Base-by-base conservation (phyloP, 1,284 basidiomycete species). In the Ceratobasidium sp. region DNA sequence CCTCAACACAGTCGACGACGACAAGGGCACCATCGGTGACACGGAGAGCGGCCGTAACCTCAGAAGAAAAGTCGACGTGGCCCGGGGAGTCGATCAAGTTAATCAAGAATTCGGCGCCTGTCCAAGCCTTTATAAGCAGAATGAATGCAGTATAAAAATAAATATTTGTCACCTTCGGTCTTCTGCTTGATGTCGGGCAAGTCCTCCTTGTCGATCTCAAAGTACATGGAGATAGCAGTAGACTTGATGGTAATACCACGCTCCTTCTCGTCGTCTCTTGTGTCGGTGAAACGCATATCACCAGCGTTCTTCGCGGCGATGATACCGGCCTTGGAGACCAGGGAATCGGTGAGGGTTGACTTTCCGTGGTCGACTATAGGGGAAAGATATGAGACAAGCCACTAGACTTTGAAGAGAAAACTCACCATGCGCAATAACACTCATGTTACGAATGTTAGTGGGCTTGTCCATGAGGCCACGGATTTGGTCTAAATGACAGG, bases 161-260 rank as follows among this genome's bases (percentile, higher is more conserved):
- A 73, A 52, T 49, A 69, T 28, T 23, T 80, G 83, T 67, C 78
- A 92, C 95, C 96, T 2, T 91, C 89, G 55, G 94, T 97, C 85
- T 97, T 94, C 87, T 99, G 96, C 84, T 95, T 92, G 83, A 99
- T 91, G 76, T 91, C 86, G 21, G 81, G 79, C 54, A 97, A 80
- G 76, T 97, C 93, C 21, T 98, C 96, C 87, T 98, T 95, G 82
- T 87, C 83, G 81, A 99, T 88, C 85, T 95, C 91, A 83, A 99
- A 99, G 87, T 98, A 98, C 98, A 99, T 99, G 75, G 98, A 98
- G 83, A 99, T 98, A 81, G 97, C 98, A 58, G 98, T 99, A 61
- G 98, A 99, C 87, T 99, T 99, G 87, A 99, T 99, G 75, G 98
- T 99, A 81, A 99, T 99, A 88, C 98, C 98, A 86, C 98, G 96